Evolutionary conservation across 192 early-diverging fungal species (phyloP), one percentile per base, ranked within the genome.

Genomic region (Backusella australiensis): DNA sequence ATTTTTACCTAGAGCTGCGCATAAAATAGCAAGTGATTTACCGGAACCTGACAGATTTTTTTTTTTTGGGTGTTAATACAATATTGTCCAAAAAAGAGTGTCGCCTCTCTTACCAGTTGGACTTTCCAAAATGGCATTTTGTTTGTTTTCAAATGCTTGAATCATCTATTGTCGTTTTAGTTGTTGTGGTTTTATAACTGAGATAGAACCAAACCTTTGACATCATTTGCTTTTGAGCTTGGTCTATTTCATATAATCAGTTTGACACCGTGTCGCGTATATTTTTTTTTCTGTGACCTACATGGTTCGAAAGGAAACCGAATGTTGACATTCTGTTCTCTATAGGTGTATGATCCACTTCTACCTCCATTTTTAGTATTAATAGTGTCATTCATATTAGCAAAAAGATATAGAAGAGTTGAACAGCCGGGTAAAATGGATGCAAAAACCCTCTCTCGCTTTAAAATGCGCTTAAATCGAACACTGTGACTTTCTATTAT

Each of bases 1-100:
- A 32, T 32, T 32, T 32, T 32, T 32, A 4, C 89, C 92, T 34
- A 96, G 80, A 1, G 85, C 80, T 0, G 92, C 86, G 70, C 92
- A 93, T 26, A 95, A 75, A 34, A 95, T 71, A 0, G 91, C 90
- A 52, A 95, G 75, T 8, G 93, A 91, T 78, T 95, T 95, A 23
- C 94, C 94, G 9, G 94, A 94, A 3, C 94, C 94, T 76, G 44
- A 75, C 42, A 8, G 7, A 3, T 17, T 17, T 59, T 38, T 36
- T 11, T 59, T 29, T 52, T 52, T 52, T 19, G 15, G 3, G 7
- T n/a, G 2, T 36, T n/a, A 15, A 6, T 12, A 34, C 38, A 32
- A 32, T 6, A n/a, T 4, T 52, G 15, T 52, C 19, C 2, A 17
- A 52, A 8, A 5, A 21, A 52, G 1, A 36, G 7, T 7, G 8